phyloP scores from a whole-genome alignment of 2,329 filamentous ascomycete genomes.

The Cytospora schulzeri region DNA sequence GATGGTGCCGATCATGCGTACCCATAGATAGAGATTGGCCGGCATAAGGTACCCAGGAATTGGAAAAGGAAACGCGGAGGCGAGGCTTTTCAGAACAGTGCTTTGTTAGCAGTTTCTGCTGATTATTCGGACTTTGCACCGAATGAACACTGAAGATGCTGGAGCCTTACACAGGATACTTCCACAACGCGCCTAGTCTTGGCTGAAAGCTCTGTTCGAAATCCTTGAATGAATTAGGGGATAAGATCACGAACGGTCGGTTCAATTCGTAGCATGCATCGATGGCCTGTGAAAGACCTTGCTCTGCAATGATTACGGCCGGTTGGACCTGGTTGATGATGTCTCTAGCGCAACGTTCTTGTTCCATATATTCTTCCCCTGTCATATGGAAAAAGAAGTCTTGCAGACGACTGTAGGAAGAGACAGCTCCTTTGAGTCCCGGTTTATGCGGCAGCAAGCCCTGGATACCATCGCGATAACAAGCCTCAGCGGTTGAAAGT shows the following conservation, averaged over 20 bases:
- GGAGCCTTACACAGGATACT: constrained; percentile 11
- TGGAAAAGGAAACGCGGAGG: constrained; percentile 14
- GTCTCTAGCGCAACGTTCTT: neutral
- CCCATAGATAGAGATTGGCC: constrained; percentile 5
- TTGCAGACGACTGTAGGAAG: constrained; percentile 11
- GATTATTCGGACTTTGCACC: neutral
- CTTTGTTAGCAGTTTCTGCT: neutral
- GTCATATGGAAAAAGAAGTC: constrained; percentile 14
- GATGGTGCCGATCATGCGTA: constrained; percentile 4
- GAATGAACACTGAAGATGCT: neutral
- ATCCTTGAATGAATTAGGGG: constrained; percentile 19
- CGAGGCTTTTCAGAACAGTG: neutral
- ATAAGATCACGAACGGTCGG: constrained; percentile 5
- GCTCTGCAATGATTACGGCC: constrained; percentile 7
- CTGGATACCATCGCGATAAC: constrained; percentile 8
- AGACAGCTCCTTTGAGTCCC: constrained; percentile 7
- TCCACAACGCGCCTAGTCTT: constrained; percentile 6
- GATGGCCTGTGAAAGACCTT: constrained; percentile 4
- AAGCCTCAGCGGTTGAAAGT: constrained; percentile 8
- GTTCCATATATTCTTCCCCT: constrained; percentile 16
- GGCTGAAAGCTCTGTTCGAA: constrained; percentile 16
- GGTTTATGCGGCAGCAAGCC: constrained; percentile 3
- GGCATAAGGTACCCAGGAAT: constrained; percentile 5
- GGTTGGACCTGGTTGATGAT: constrained; percentile 3
- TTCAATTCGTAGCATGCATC: constrained; percentile 7